These are phyloP conservation scores for Trichosporon faecale DNA, from an alignment of 1,284 basidiomycete genomes.

Conservation along the genomic window DNA sequence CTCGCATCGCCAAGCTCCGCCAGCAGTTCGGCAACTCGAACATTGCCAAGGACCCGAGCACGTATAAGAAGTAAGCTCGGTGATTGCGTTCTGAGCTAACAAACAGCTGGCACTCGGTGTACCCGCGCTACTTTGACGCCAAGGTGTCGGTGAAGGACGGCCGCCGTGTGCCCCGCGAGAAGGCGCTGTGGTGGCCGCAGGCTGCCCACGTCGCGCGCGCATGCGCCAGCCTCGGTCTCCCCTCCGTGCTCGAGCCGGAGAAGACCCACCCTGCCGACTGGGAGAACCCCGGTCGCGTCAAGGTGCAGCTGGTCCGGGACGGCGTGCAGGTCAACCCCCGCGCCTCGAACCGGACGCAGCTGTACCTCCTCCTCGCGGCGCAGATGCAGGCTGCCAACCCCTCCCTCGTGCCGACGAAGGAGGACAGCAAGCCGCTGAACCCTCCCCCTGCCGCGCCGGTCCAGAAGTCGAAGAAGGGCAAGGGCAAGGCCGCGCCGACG, in stretches of 20 bases:
- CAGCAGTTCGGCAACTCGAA: constrained; percentile 44
- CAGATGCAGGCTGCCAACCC: constrained; percentile 73
- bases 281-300: constrained; percentile 91
- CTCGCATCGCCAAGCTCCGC: constrained; percentile 45
- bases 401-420: constrained; percentile 56
- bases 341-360: constrained; percentile 78
- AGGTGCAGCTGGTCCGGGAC: constrained; percentile 84
- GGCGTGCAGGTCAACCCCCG: constrained; percentile 66
- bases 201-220: constrained; percentile 88
- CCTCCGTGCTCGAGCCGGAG: constrained; percentile 73
- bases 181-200: constrained; percentile 89
- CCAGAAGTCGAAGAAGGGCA: constrained; percentile 13
- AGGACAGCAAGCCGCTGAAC: constrained; percentile 12
- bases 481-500: background rate
- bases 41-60: constrained; percentile 40
- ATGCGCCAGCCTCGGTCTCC: constrained; percentile 69
- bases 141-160: constrained; percentile 82
- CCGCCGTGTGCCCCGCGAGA: constrained; percentile 72
- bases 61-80: constrained; percentile 46
- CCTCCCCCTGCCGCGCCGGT: background rate
- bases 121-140: constrained; percentile 95
- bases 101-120: constrained; percentile 84
- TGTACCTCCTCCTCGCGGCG: constrained; percentile 69
- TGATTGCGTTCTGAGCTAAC: constrained; percentile 3
- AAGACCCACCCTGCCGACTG: constrained; percentile 92